phyloP scores from a whole-genome alignment of 108 stramenopile genomes.

The Chaetoceros muelleri region DNA sequence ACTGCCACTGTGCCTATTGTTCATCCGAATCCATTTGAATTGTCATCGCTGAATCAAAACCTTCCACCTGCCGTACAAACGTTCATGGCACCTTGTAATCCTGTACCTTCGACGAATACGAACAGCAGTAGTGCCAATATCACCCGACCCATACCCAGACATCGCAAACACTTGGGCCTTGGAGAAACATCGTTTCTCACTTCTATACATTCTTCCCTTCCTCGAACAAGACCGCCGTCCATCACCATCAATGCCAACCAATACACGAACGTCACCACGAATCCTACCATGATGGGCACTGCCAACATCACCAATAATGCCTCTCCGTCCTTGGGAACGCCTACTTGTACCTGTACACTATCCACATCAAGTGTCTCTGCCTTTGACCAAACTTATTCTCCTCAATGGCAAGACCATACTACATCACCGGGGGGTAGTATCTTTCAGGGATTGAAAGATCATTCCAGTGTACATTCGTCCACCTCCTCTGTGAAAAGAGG shows the following conservation, averaged over 20 bases:
- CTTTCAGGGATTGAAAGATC: background rate
- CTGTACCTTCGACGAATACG: background rate
- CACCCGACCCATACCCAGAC: background rate
- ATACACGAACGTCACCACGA: too few species aligned
- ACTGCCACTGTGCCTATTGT: too few species aligned
- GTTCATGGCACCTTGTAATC: background rate
- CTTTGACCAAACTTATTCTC: background rate
- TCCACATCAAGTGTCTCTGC: background rate
- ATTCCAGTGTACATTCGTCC: too few species aligned
- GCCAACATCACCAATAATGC: background rate
- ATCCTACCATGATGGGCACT: too few species aligned
- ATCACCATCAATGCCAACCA: too few species aligned
- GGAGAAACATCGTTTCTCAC: too few species aligned
- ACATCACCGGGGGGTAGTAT: background rate
- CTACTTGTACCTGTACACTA: background rate
- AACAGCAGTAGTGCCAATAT: background rate
- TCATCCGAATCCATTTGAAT: background rate
- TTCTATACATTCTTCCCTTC: too few species aligned
- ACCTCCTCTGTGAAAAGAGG: too few species aligned
- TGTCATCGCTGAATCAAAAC: background rate
- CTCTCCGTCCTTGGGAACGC: background rate
- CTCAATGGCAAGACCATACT: background rate
- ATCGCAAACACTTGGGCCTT: too few species aligned
- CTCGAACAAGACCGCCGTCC: too few species aligned
- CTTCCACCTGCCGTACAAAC: background rate